A percentile compares a stretch with the other conserved stretches of the same genome.
Conservation (phyloP, 2,329 filamentous ascomycete species). For the Mariannaea sp. region DNA sequence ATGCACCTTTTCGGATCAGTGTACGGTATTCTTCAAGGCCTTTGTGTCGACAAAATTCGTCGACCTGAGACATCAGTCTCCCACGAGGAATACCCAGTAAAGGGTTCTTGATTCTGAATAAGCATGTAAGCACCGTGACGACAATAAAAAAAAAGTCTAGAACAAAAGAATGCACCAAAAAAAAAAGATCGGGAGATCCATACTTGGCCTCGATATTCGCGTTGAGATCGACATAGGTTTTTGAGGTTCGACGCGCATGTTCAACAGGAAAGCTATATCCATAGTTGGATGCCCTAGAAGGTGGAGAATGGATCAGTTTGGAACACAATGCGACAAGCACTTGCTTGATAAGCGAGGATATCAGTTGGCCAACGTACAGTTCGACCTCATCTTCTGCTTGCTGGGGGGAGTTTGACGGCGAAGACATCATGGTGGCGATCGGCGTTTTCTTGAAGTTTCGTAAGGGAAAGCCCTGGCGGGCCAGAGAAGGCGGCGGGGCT, state of each 20-base stretch:
- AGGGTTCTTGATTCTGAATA: constrained; percentile 50
- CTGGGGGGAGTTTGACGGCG: constrained; percentile 32
- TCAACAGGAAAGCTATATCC: constrained; percentile 43
- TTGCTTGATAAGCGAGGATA: background rate
- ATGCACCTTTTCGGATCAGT: constrained; percentile 69
- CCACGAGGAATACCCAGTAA: constrained; percentile 57
- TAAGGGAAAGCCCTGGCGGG: background rate
- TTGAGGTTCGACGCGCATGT: constrained; percentile 41
- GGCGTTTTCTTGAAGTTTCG: background rate
- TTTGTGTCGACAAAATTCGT: constrained; percentile 65
- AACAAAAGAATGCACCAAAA: background rate
- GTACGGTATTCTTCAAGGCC: constrained; percentile 61
- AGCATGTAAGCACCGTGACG: constrained; percentile 20
- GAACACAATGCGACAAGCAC: background rate
- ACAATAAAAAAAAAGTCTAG: background rate
- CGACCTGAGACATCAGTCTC: constrained; percentile 59
- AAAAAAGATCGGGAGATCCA: constrained; percentile 20
- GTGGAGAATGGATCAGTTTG: constrained; percentile 26
- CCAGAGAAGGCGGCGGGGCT: constrained; percentile 1
- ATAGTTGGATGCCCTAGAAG: constrained; percentile 34
- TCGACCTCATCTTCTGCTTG: constrained; percentile 36
- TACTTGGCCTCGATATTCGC: constrained; percentile 54
- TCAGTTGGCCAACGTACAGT: constrained; percentile 27
- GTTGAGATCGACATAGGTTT: constrained; percentile 50
- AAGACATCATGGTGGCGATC: constrained; percentile 13